Conservation (phyloP, 169 alveolate species). For the Plasmodium knowlesi region DNA sequence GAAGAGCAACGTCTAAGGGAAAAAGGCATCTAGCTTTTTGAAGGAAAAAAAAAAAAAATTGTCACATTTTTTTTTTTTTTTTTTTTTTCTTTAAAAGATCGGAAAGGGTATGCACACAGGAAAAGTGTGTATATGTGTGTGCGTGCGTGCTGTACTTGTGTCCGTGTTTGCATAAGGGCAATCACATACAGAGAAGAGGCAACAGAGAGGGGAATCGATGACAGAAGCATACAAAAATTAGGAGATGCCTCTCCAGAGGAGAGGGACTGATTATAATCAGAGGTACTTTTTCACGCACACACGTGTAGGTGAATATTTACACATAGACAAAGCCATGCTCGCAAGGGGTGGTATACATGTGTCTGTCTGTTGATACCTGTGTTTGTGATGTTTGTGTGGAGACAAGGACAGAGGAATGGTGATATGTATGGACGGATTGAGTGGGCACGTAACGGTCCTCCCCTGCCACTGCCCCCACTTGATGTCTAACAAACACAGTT, state of each 20-base stretch:
- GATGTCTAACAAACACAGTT: constrained; percentile 10
- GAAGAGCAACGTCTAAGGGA: not conserved
- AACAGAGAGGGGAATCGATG: not conserved
- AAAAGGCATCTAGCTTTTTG: not conserved
- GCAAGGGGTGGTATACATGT: not conserved
- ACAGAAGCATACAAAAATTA: not conserved
- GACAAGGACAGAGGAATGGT: not conserved
- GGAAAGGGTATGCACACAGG: not conserved
- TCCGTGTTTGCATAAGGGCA: not conserved
- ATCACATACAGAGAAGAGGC: not conserved
- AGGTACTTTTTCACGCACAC: not conserved
- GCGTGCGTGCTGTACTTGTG: not conserved
- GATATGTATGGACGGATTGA: no score
- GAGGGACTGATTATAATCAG: not conserved
- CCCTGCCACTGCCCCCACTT: not conserved
- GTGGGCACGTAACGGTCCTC: no score
- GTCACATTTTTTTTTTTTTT: not conserved
- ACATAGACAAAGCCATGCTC: not conserved
- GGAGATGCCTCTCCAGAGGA: not conserved
- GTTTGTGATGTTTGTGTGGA: not conserved
- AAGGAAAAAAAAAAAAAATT: not conserved
- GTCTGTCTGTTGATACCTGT: not conserved
- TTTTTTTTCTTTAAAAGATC: not conserved
- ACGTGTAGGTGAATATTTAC: not conserved
- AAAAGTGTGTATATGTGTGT: no score